Base-by-base conservation (phyloP, 2,329 filamentous ascomycete genomes). In the Microcyclospora pomicola region DNA sequence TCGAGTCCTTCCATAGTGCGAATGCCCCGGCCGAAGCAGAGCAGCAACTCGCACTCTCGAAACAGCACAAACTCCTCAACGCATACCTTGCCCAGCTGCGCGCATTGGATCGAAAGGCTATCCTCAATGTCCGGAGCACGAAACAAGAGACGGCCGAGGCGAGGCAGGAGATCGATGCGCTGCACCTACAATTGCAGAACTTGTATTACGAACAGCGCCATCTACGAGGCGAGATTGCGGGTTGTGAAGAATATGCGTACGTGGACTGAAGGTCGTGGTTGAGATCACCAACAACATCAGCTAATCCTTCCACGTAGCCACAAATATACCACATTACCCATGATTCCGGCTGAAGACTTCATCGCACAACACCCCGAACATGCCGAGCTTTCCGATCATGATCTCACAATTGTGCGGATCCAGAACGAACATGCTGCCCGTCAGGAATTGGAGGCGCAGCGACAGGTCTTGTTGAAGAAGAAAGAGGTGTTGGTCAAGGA, bases 181-280 rank as follows among this genome's bases (percentile, higher is more conserved):
- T 98, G 43, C 87, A 96, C 57, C 70, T 98, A 29, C 83, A 93
- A 55, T 70, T 98, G 39, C 88, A 96, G 62, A 98, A 98, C 55
- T 66, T 98, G 6, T 92, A 91, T 59, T 98, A 98, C 56, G 88
- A 98, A 61, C 87, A 96, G 64, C 72, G 84, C 38, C 86, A 95
- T 60, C 66, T 98, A 38, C 77, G 82, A 46, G 83, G 83, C 35
- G 91, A 98, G 62, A 96, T 98, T 43, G 68, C 75, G 1, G 85
- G 83, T 7, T 96, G 91, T 59, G 83, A 94, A 56, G 81, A 79
- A 36, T 95, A 92, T 52, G 83, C 94, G 85, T 93, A 65, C 44
- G 82, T 72, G 15, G 2, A 9, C 9, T 29, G 15, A 2, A 19
- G 19, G 15, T 13, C 15, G 13, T 38, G 29, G 15, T 27, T 34